phyloP scores from a whole-genome alignment of 768 basidiomycete genomes.

The Phlebiopsis gigantea region DNA sequence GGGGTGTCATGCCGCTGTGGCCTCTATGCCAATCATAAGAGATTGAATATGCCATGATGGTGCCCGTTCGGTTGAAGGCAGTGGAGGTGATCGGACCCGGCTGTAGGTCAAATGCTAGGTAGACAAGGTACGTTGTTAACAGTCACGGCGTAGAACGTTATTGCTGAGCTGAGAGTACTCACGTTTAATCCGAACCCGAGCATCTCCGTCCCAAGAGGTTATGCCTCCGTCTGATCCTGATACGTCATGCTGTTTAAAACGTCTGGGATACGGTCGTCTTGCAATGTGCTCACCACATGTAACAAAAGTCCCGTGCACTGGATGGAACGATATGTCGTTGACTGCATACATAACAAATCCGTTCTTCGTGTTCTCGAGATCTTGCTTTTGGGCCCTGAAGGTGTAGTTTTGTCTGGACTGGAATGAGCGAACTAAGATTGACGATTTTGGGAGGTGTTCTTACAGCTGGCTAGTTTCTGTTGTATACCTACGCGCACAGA shows the following conservation, averaged over 20 bases:
- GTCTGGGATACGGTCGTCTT: not conserved
- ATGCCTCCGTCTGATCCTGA: slow-evolving; percentile 78
- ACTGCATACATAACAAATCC: slow-evolving; percentile 43
- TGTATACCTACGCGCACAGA: too few species aligned
- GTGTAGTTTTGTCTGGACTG: slow-evolving; percentile 37
- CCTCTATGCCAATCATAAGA: slow-evolving; percentile 96
- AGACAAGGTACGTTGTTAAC: not conserved
- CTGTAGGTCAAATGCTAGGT: slow-evolving; percentile 61
- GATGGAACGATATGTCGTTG: slow-evolving; percentile 53
- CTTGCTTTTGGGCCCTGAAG: too few species aligned
- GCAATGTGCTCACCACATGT: slow-evolving; percentile 26
- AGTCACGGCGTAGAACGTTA: not conserved
- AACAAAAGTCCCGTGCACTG: slow-evolving; percentile 47
- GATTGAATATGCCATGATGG: slow-evolving; percentile 85
- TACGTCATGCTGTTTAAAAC: not conserved
- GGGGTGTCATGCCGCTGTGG: slow-evolving; percentile 74
- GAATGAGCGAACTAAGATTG: too few species aligned
- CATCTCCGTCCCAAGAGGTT: slow-evolving; percentile 93
- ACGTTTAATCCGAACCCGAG: slow-evolving; percentile 89
- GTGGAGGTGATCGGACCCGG: slow-evolving; percentile 75
- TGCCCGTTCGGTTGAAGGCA: slow-evolving; percentile 82
- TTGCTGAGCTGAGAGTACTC: slow-evolving; percentile 19
- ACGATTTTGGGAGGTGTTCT: slow-evolving; percentile 40
- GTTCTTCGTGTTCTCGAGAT: not conserved
- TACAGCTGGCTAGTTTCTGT: slow-evolving; percentile 70